Evolutionary conservation across 2,329 filamentous ascomycete genomes (phyloP), one percentile per base, ranked within the genome.

Genomic region (Pestalotiopsis sp.): DNA sequence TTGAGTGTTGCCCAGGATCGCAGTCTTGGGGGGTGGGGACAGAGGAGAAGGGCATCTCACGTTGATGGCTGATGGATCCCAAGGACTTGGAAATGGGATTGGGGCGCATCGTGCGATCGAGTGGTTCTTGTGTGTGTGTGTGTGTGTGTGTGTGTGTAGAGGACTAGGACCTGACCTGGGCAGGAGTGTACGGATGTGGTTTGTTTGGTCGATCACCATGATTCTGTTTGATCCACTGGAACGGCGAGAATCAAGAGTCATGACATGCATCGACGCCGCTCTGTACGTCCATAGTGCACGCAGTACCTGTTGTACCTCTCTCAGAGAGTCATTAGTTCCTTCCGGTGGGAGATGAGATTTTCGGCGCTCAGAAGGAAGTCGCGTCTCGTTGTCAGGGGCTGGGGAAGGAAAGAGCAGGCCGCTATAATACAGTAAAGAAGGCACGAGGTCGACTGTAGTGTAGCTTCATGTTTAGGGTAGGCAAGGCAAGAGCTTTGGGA

Each of bases 61-160:
- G n/a, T 30, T 10, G n/a, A 24, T 63, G 17, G 44, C 14, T 6
- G 44, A 57, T 26, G 56, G 56, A 26, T 58, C 57, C 64, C 64
- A 66, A 66, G 55, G 35, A 22, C 55, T 44, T 66, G 64, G 64
- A 35, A 61, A 58, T 14, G 26, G 58, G 20, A 61, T 61, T 61
- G 30, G 26, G 22, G 44, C 17, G 44, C 17, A 52, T 52, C 20
- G 14, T 9, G n/a, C 44, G 44, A 52, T 52, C 44, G 44, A 52
- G 20, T 52, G 17, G 44, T 20, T 20, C 9, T n/a, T 52, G 17
- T 52, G 17, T n/a, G 58, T 9, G 17, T 35, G 30, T 11, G 30
- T n/a, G n/a, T n/a, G 17, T 52, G 17, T n/a, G 58, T 9, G 17
- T 35, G 58, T 24, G 58, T 13, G 26, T 59, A 3, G 58, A 38